phyloP scores from a whole-genome alignment of 164 flowering plant species.

The Stephania yunnanensis region DNA sequence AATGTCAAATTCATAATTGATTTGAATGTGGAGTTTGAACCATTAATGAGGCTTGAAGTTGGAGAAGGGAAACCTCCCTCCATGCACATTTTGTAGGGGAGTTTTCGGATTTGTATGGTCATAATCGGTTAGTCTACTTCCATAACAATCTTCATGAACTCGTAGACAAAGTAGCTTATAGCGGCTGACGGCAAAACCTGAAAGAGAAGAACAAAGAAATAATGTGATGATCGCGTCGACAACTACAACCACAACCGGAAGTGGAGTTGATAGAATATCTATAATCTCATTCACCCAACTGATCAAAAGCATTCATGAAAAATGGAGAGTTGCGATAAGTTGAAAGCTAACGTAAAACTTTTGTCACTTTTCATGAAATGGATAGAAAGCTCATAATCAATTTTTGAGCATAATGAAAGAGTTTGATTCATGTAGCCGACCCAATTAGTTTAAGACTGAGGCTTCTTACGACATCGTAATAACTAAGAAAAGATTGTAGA shows the following conservation, averaged over 20 bases:
- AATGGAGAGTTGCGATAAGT: too few species aligned
- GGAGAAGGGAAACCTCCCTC: slow-evolving; percentile 11
- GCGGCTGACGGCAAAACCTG: slow-evolving; percentile 93
- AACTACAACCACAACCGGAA: neutral
- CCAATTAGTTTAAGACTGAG: too few species aligned
- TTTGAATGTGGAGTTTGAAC: neutral
- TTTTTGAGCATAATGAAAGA: too few species aligned
- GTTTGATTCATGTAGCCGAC: too few species aligned
- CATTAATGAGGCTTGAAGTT: neutral
- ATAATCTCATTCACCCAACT: neutral
- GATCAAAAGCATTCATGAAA: too few species aligned
- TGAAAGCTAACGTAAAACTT: too few species aligned
- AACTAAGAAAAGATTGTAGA: neutral
- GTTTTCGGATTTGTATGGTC: slow-evolving; percentile 11
- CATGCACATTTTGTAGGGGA: neutral
- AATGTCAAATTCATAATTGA: slow-evolving; percentile 3
- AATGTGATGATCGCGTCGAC: neutral
- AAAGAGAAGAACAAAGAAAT: slow-evolving; percentile 13
- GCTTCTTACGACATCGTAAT: neutral
- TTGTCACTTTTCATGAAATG: too few species aligned
- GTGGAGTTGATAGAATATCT: neutral
- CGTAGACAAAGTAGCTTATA: slow-evolving; percentile 85
- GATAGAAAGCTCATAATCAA: too few species aligned
- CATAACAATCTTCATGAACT: slow-evolving; percentile 85
- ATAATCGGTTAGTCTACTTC: slow-evolving; percentile 68